Evolutionary conservation across 2,329 filamentous ascomycete genomes (phyloP), one percentile per base, ranked within the genome.

Genomic region (Calonectria multiphialidica): DNA sequence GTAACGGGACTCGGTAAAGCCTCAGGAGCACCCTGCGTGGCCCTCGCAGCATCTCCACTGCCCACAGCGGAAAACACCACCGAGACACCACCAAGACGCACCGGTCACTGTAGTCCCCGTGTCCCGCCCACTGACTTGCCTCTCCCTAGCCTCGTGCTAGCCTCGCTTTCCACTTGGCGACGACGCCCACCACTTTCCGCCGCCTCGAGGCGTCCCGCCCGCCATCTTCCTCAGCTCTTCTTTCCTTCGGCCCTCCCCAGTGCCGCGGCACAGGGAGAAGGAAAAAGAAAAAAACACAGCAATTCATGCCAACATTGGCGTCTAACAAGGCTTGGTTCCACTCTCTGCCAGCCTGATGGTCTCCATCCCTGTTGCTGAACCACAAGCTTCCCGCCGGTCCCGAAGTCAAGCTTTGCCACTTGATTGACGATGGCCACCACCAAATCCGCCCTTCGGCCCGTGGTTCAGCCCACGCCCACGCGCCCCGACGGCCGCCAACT

Each of bases 341-440:
- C 45, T 33, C 37, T 15, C 40, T 8, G 42, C 40, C 45, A 42
- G n/a, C 44, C 18, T 40, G 45, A 30, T 12, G 44, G 42, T 61
- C 50, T 10, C 40, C 10, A 64, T 33, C 61, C 61, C 47, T 37
- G 28, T 33, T 50, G 53, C 42, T 30, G 59, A 67, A 66, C 69
- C 44, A 72, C 50, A 76, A 78, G 65, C 74, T 78, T 78, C 67
- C 67, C 71, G 70, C 68, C 61, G 23, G 63, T 59, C 62, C 71
- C 63, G 33, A 73, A 67, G 55, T 71, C 71, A 75, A 74, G 68
- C 70, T 71, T 77, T 47, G 72, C 75, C 75, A 75, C 72, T 68
- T 37, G 53, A 55, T 40, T 40, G 35, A 67, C 68, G 21, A 47
- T 33, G n/a, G 40, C 55, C 59, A 50, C 55, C 59, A 50, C 68